Evolutionary conservation across 768 basidiomycete species (phyloP), one percentile per base, ranked within the genome.

Genomic region (Trametes elegans): DNA sequence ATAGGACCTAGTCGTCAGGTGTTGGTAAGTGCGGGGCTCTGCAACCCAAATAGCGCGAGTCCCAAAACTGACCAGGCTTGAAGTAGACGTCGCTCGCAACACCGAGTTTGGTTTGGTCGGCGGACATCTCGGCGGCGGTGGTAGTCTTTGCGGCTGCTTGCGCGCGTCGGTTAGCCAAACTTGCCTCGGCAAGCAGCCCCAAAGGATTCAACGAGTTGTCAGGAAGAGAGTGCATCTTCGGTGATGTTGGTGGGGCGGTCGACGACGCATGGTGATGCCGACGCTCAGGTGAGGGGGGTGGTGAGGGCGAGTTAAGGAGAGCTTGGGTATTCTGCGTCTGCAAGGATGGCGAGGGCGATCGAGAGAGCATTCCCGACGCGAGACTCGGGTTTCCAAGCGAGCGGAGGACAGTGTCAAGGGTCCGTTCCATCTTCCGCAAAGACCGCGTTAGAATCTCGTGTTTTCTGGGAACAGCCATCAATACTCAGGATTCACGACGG

Each of bases 131-230:
- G 18, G 65, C 57, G 4, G 49, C 26, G 0, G 61, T 50, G 21
- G 53, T 46, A 16, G 60, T 32, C 35, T 66, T 46, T 18, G 64
- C 55, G 27, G 62, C 72, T 0, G 77, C 77, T 40, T 84, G 79
- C 1, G 82, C 83, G 24, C 83, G 75, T 5, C 89, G 79, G 61
- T 88, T 90, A 1, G 86, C 87, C 24, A 91, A 72, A 64, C 88
- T 91, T 0, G 93, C 90, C 66, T 98, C 95, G 0, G 93, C 96
- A 16, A 98, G 79, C 0, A 98, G 74, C 0, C 96, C 96, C 10
- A 98, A 77, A 5, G 96, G 96, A 59, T 96, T 98, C 34, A 98
- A 75, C 0, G 89, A 75, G 66, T 96, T 96, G 69, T 98, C 94
- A 0, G 96, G 96, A 5, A 98, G 73, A 0, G 85, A 91, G 61